Base-by-base conservation (phyloP, 768 basidiomycete species). In the Rhizopogon sp. region DNA sequence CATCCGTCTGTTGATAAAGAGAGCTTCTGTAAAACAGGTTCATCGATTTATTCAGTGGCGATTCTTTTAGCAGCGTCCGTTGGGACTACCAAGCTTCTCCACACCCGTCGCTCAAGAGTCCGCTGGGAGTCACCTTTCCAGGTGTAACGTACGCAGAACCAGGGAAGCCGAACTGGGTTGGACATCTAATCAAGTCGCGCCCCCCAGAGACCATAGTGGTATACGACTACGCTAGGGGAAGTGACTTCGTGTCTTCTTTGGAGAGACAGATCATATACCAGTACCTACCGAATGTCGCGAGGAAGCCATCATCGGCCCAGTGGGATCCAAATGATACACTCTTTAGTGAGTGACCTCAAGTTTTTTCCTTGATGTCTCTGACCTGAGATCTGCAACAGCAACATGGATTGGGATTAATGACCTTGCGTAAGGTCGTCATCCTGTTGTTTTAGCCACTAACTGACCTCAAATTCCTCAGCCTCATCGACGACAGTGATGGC, bases 361-460 rank as follows among this genome's bases (percentile, higher is more conserved):
- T 6, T 31, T 29, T 10, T 29, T 17, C 29, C 9, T 49, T 44
- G 3, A 11, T 13, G 25, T 50, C 20, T 25, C 29, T 33, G 6
- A 53, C 49, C 4, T 25, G 6, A 9, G 17, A 41, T 8, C 43
- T 45, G n/a, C 45, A 37, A 49, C 53, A 85, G 83, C 82, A 5
- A 83, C 79, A 3, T 86, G 82, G 82, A 71, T 84, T 46, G 85
- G 85, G 3, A 85, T 86, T 54, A 87, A 87, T 55, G 85, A 86
- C 66, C 78, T 79, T 72, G 79, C 74, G 80, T 81, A 64, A 49
- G 76, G 58, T 47, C 8, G 16, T 25, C 41, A 11, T 45, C 14
- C 16, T 31, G 17, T 8, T 43, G 7, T 33, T 22, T 49, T 22
- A 17, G 8, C 31, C 5, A 22, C 42, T 6, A 17, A 6, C 6